A percentile compares a stretch with the other conserved stretches of the same genome.
Conservation (phyloP, 495 filamentous ascomycete genomes). For the Podospora australis region DNA sequence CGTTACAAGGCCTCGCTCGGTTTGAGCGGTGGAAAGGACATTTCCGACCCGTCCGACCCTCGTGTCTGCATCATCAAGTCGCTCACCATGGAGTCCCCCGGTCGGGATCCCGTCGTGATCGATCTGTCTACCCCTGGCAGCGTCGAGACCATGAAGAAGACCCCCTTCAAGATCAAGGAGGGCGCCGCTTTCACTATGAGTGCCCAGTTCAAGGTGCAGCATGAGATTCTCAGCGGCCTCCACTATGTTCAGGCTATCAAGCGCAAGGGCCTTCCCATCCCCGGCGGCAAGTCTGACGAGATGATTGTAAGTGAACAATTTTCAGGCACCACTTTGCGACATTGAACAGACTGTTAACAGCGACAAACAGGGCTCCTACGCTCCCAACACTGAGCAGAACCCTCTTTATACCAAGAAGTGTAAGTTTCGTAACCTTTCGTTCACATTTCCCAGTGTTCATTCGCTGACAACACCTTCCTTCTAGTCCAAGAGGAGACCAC, state of each 20-base stretch:
- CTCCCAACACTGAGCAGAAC: constrained; percentile 79
- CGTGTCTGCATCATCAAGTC: constrained; percentile 85
- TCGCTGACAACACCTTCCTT: not conserved
- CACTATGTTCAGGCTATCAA: constrained; percentile 93
- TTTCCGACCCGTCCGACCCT: constrained; percentile 69
- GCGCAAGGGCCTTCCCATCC: constrained; percentile 70
- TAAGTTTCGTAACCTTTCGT: constrained; percentile 43
- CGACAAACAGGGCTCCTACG: constrained; percentile 64
- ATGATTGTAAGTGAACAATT: constrained; percentile 72
- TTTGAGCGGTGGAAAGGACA: constrained; percentile 53
- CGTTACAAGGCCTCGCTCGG: constrained; percentile 97
- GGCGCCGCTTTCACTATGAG: constrained; percentile 88
- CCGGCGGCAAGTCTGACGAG: constrained; percentile 75
- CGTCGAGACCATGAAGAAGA: constrained; percentile 65
- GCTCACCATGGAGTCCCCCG: constrained; percentile 73
- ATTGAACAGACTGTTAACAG: not conserved
- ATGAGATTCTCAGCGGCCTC: constrained; percentile 86
- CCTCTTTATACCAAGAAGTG: constrained; percentile 84
- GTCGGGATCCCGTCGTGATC: constrained; percentile 76
- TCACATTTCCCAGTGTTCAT: not conserved
- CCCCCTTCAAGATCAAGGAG: constrained; percentile 97
- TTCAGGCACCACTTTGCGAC: not conserved
- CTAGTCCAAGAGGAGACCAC: constrained; percentile 84
- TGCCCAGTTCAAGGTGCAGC: constrained; percentile 87
- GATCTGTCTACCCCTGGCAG: constrained; percentile 63